phyloP scores from a whole-genome alignment of 1,284 basidiomycete species.

The Ustanciosporium gigantosporum region DNA sequence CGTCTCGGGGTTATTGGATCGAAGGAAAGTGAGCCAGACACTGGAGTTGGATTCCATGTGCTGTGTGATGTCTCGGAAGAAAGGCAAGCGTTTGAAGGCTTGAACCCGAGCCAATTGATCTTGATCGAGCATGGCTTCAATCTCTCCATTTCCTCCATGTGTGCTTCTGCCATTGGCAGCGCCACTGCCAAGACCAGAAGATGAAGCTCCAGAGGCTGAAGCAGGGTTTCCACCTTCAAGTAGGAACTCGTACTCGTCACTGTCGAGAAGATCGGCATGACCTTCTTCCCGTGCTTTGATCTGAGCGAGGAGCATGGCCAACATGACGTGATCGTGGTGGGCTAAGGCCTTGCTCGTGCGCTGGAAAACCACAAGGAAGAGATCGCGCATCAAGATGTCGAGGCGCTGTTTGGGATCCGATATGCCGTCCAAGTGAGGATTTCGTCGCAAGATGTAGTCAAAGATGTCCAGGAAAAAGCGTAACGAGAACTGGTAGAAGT shows the following conservation, averaged over 20 bases:
- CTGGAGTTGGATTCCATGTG: slow-evolving; percentile 71
- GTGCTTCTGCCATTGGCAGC: not conserved
- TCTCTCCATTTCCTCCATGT: slow-evolving; percentile 21
- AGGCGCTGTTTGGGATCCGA: slow-evolving; percentile 76
- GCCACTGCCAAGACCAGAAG: slow-evolving; percentile 41
- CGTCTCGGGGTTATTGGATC: slow-evolving; percentile 73
- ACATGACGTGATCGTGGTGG: slow-evolving; percentile 87
- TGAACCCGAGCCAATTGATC: slow-evolving; percentile 71
- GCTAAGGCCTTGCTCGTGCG: slow-evolving; percentile 88
- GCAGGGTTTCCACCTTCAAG: slow-evolving; percentile 85
- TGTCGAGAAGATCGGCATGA: slow-evolving; percentile 67
- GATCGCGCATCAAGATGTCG: slow-evolving; percentile 81
- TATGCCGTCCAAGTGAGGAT: slow-evolving; percentile 81
- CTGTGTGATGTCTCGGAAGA: slow-evolving; percentile 77
- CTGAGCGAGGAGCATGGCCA: slow-evolving; percentile 86
- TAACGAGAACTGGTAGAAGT: slow-evolving; percentile 99
- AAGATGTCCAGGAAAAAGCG: slow-evolving; percentile 98
- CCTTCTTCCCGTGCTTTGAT: slow-evolving; percentile 72
- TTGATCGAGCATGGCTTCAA: slow-evolving; percentile 46
- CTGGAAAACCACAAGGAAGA: slow-evolving; percentile 87
- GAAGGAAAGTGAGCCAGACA: slow-evolving; percentile 78
- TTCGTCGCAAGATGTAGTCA: slow-evolving; percentile 87
- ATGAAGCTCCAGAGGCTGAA: too few species aligned
- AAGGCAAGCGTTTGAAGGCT: slow-evolving; percentile 61
- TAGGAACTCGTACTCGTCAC: slow-evolving; percentile 81